Evolutionary conservation across 768 basidiomycete species (phyloP).

Genomic region (Calocybe gangraenosa): DNA sequence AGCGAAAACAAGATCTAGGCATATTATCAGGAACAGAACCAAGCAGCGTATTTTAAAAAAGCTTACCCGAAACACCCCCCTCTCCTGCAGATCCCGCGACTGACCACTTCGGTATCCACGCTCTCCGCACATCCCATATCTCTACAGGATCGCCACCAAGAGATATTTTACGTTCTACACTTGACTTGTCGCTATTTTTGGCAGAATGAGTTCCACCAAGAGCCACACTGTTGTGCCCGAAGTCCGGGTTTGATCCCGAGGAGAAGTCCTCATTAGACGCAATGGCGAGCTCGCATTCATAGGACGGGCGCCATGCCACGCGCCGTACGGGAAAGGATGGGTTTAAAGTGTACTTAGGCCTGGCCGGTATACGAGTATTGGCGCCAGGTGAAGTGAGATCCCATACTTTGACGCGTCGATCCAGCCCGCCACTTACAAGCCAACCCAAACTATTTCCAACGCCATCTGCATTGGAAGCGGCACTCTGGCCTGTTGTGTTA

Average conservation of each 20-base stretch:
- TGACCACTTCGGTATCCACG: conserved; percentile 81
- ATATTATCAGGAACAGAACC: neutral
- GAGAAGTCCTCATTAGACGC: conserved; percentile 61
- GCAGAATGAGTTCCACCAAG: conserved; percentile 5
- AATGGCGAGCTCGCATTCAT: conserved; percentile 71
- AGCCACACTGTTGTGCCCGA: conserved; percentile 20
- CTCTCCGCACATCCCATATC: conserved; percentile 83
- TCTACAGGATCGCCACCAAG: conserved; percentile 59
- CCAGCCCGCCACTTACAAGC: conserved; percentile 77
- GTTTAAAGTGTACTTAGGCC: conserved; percentile 68
- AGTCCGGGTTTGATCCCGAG: conserved; percentile 19
- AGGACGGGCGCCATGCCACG: conserved; percentile 72
- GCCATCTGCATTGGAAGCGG: conserved; percentile 15
- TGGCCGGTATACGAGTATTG: conserved; percentile 49
- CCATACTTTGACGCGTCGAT: conserved; percentile 84
- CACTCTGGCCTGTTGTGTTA: conserved; percentile 10
- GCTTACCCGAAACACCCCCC: conserved; percentile 70
- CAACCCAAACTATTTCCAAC: conserved; percentile 50
- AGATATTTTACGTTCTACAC: conserved; percentile 10
- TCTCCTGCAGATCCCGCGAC: conserved; percentile 61
- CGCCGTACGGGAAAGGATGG: conserved; percentile 72
- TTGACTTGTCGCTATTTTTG: conserved; percentile 6
- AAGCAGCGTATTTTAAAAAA: neutral
- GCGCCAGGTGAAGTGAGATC: conserved; percentile 48
- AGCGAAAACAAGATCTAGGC: conserved; percentile 61